Base-by-base conservation (phyloP, 495 filamentous ascomycete genomes). In the Hypoxylon cercidicola region DNA sequence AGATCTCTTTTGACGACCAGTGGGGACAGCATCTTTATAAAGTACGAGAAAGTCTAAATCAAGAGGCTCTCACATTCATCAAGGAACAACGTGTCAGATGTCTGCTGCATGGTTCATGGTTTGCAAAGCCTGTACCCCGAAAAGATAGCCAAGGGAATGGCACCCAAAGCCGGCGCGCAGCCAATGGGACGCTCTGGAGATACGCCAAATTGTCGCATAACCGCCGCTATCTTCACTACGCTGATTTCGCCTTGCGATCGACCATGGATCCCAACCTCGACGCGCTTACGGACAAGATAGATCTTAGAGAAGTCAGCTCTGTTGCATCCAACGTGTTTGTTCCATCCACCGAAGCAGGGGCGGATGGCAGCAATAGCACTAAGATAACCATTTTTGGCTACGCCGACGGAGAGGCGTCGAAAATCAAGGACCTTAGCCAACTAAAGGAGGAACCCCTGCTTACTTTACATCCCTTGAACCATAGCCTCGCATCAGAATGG, bases 11-110 rank as follows among this genome's bases (percentile, higher is more conserved):
- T 68, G 95, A 98, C 73, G 92, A 93, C 72, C 90, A 88, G 25
- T 98, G 96, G 96, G 93, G 93, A 0, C 87, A 91, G 63, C 93
- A 98, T 75, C 81, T 99, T 19, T 78, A 79, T 64, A 92, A 96
- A 74, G 92, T 97, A 11, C 89, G 93, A n/a, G 92, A 97, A 43
- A 91, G 97, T 76, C 80, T 98, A 10, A 90, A 94, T 64, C 88
- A 93, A 65, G 95, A 99, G 71, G 93, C 95, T 18, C 77, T 96
- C 37, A 91, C 96, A 67, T 99, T 99, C 69, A 89, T 98, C 70
- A 97, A 95, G 71, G 95, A 99, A 74, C 95, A 99, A 74, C 88
- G 95, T 45, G 90, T 97, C 53, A 85, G 96, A n/a, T 97, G 92
- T 73, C 81, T 99, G 12, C 81, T 97, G 11, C 85, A 90, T 57